These are phyloP conservation scores for Calonectria pseudoreteaudii DNA, from an alignment of 2,329 filamentous ascomycete genomes.

Conservation along the genomic window DNA sequence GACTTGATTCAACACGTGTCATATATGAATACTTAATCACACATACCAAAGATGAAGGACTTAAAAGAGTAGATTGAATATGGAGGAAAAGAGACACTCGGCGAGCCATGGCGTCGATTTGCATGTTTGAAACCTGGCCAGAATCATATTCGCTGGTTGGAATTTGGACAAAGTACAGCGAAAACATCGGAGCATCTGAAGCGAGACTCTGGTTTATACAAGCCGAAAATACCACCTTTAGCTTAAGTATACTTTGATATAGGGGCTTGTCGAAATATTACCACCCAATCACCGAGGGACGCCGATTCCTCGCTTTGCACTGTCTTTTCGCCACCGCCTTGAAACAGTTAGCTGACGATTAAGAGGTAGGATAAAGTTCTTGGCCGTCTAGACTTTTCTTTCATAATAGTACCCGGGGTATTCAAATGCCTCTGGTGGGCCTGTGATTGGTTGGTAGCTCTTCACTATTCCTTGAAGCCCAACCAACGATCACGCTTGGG, in stretches of 20 bases:
- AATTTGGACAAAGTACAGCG: slow-evolving; percentile 11
- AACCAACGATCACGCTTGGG: too few relatives aligned
- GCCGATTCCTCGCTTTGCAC: neutral
- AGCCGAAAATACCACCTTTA: slow-evolving; percentile 10
- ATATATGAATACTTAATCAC: neutral
- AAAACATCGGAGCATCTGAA: neutral
- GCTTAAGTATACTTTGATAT: slow-evolving; percentile 5
- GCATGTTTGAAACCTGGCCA: slow-evolving; percentile 3
- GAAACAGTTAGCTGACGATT: neutral
- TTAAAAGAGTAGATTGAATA: neutral
- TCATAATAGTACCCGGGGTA: neutral
- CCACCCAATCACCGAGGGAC: neutral
- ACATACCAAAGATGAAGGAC: slow-evolving; percentile 3
- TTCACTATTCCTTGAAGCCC: too few relatives aligned
- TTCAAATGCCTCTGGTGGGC: neutral
- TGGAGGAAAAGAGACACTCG: neutral
- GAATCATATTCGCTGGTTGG: neutral
- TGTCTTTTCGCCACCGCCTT: neutral
- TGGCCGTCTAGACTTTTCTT: neutral
- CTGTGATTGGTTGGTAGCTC: too few relatives aligned
- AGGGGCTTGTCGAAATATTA: neutral
- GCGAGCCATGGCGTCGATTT: slow-evolving; percentile 9
- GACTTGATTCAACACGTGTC: slow-evolving; percentile 12
- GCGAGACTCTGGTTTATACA: neutral
- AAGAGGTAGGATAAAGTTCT: neutral